Evolutionary conservation across 495 filamentous ascomycete species (phyloP).

Genomic region (Xylaria scruposa): DNA sequence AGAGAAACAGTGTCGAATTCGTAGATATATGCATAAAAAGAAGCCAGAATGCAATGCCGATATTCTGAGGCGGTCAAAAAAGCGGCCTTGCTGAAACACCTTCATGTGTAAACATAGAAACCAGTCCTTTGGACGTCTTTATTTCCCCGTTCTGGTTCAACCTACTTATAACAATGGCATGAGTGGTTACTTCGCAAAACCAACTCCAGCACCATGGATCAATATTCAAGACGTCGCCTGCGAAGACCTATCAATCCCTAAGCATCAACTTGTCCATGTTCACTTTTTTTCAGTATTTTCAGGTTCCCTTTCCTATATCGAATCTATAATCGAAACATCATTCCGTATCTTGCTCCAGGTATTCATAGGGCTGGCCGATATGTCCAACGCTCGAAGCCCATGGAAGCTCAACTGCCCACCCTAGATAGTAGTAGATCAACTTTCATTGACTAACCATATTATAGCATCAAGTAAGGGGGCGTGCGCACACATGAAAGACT

Average conservation of each 20-base stretch:
- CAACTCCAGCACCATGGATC: not conserved
- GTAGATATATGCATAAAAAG: not conserved
- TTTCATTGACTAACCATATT: not conserved
- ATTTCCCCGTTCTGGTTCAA: not conserved
- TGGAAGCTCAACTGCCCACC: no score
- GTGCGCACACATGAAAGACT: no score
- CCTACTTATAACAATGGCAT: not conserved
- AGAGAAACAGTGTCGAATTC: not conserved
- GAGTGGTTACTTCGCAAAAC: not conserved
- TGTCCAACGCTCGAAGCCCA: no score
- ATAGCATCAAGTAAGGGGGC: not conserved
- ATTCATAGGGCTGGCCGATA: no score
- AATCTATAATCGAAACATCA: no score
- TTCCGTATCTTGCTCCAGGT: no score
- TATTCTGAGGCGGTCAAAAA: not conserved
- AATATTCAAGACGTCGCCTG: not conserved
- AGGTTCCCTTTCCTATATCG: no score
- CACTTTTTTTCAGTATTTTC: no score
- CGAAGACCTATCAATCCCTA: not conserved
- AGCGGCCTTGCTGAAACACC: not conserved
- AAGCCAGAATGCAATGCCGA: not conserved
- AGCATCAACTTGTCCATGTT: no score
- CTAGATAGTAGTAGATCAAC: no score
- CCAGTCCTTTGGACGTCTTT: not conserved
- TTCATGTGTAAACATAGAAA: not conserved